phyloP scores from a whole-genome alignment of 768 basidiomycete species.

The Boletus barrowsii region DNA sequence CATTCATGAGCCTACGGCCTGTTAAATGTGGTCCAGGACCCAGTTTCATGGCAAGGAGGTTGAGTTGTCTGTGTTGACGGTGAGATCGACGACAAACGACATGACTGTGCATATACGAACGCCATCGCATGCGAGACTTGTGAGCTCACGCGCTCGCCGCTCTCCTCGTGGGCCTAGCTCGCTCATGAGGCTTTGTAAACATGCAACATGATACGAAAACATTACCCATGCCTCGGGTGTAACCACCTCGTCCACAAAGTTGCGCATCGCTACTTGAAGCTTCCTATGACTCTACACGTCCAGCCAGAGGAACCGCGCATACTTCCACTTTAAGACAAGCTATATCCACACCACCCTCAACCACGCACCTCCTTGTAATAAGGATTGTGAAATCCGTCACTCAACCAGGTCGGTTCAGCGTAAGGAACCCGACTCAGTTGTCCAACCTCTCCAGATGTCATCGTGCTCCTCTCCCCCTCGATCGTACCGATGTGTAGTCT shows the following conservation, averaged over 20 bases:
- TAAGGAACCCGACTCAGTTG: constrained; percentile 69
- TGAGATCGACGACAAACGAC: not conserved
- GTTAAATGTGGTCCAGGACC: constrained; percentile 81
- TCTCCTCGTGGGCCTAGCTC: constrained; percentile 45
- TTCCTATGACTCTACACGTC: constrained; percentile 36
- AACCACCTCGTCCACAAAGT: constrained; percentile 68
- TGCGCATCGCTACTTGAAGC: constrained; percentile 29
- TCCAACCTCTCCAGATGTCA: constrained; percentile 47
- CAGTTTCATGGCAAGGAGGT: constrained; percentile 48
- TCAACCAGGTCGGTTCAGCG: constrained; percentile 76
- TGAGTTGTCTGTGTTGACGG: constrained; percentile 29
- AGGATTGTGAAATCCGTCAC: constrained; percentile 61
- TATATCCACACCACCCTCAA: not conserved
- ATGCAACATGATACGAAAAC: constrained; percentile 1
- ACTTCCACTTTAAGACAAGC: not conserved
- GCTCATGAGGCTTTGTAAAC: constrained; percentile 15
- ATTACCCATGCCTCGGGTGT: constrained; percentile 33
- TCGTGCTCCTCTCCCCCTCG: constrained; percentile 51
- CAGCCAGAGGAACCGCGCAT: not conserved
- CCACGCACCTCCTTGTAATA: constrained; percentile 65
- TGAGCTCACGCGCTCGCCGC: constrained; percentile 50
- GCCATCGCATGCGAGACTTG: constrained; percentile 56
- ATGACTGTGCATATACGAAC: constrained; percentile 20
- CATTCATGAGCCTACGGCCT: constrained; percentile 67
- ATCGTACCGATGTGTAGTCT: constrained; percentile 43